Evolutionary conservation across 2,329 filamentous ascomycete genomes (phyloP).

Genomic region (Bipolaris zeicola): DNA sequence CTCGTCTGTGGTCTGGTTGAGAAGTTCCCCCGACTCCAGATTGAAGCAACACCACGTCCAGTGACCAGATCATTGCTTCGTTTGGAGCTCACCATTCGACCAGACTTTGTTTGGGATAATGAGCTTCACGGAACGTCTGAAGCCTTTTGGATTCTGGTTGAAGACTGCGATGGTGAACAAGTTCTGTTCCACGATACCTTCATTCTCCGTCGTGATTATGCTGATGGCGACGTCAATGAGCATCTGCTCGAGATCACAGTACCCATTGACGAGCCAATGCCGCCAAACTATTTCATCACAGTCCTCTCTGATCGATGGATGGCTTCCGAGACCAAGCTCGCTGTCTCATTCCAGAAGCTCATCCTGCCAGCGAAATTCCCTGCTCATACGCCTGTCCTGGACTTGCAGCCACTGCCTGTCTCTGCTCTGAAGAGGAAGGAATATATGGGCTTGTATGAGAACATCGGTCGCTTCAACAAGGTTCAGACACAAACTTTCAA

Average conservation of each 20-base stretch:
- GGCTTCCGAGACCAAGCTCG: constrained; percentile 92
- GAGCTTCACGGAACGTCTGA: constrained; percentile 84
- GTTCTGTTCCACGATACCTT: constrained; percentile 96
- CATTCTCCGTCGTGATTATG: constrained; percentile 87
- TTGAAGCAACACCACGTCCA: constrained; percentile 92
- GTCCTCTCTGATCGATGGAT: constrained; percentile 97
- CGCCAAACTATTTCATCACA: constrained; percentile 97
- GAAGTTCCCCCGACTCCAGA: constrained; percentile 90
- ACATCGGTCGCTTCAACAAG: constrained; percentile 91
- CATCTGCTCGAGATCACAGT: constrained; percentile 96
- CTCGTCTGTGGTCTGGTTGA: constrained; percentile 84
- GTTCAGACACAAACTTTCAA: constrained; percentile 98
- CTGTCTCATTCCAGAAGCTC: constrained; percentile 93
- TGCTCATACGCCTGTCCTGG: constrained; percentile 87
- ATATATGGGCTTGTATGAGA: constrained; percentile 78
- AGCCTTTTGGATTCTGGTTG: constrained; percentile 95
- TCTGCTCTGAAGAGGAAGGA: constrained; percentile 86
- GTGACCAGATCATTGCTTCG: constrained; percentile 92
- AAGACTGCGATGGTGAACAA: constrained; percentile 96
- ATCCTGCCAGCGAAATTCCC: constrained; percentile 95
- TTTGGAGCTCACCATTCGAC: constrained; percentile 87
- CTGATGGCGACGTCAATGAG: constrained; percentile 82
- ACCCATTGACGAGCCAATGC: constrained; percentile 95
- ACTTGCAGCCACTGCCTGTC: constrained; percentile 88
- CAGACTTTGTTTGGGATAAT: constrained; percentile 96